phyloP scores from a whole-genome alignment of 139 green algal species.

The Deuterostichococcus epilithicus region DNA sequence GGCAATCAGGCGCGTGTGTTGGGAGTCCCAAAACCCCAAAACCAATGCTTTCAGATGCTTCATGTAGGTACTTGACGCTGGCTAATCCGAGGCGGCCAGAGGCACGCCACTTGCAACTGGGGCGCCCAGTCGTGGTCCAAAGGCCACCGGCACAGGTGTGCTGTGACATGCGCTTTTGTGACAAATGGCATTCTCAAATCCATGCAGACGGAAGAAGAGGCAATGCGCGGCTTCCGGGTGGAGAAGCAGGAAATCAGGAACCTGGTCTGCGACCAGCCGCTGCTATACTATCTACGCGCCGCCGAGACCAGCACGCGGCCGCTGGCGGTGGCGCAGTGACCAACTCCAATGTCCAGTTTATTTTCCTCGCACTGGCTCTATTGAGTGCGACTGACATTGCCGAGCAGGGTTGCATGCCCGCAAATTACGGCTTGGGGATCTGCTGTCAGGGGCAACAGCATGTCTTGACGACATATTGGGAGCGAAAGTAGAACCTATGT shows the following conservation, averaged over 20 bases:
- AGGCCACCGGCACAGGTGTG: too few relatives aligned
- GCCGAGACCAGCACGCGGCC: neutral
- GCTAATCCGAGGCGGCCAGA: too few relatives aligned
- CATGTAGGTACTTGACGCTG: too few relatives aligned
- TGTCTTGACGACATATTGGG: neutral
- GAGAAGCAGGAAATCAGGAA: constrained; percentile 38
- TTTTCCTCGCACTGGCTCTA: too few relatives aligned
- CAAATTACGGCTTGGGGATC: too few relatives aligned
- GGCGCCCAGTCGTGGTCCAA: too few relatives aligned
- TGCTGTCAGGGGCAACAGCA: neutral
- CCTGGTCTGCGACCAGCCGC: constrained; percentile 37
- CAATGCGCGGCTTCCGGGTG: constrained; percentile 51
- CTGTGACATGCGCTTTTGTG: neutral
- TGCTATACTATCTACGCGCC: neutral
- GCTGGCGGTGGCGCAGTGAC: neutral
- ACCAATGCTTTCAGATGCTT: too few relatives aligned
- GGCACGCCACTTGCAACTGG: too few relatives aligned
- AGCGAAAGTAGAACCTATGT: too few relatives aligned
- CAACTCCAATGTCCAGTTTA: neutral
- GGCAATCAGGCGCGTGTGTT: neutral
- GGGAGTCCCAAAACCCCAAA: too few relatives aligned
- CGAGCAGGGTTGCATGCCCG: too few relatives aligned
- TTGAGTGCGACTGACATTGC: too few relatives aligned
- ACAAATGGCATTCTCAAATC: neutral
- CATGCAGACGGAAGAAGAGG: neutral